These are phyloP conservation scores for Trifolium dubium DNA, from an alignment of 306 rosid species.

Conservation along the genomic window DNA sequence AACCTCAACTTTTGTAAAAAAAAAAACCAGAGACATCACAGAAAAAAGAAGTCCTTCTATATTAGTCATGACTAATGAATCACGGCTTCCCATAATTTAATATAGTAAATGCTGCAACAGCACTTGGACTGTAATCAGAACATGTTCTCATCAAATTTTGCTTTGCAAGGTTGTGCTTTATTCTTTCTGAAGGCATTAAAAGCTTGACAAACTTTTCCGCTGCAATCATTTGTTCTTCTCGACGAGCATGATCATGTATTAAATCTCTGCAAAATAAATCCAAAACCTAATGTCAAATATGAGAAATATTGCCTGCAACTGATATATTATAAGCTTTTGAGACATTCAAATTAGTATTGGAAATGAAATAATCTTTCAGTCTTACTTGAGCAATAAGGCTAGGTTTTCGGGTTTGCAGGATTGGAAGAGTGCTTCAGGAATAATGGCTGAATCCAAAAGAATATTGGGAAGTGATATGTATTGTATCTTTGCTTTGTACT, in stretches of 20 bases:
- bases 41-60: neutral
- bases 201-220: constrained; percentile 68
- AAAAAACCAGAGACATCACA: neutral
- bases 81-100: constrained; percentile 51
- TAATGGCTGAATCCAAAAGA: constrained; percentile 69
- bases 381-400: constrained; percentile 61
- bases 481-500: constrained; percentile 64
- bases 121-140: constrained; percentile 60
- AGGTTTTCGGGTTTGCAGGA: constrained; percentile 67
- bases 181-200: constrained; percentile 57
- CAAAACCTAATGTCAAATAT: constrained; percentile 22
- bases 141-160: constrained; percentile 35
- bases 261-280: constrained; percentile 56
- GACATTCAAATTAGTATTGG: neutral
- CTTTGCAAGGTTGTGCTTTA: constrained; percentile 24
- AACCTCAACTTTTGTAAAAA: neutral
- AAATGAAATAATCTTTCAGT: neutral
- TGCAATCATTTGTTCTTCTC: constrained; percentile 66
- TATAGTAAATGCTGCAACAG: constrained; percentile 72
- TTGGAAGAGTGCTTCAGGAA: constrained; percentile 84
- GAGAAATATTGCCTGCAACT: neutral
- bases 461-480: constrained; percentile 87
- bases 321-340: constrained; percentile 17
- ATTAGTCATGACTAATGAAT: constrained; percentile 4
- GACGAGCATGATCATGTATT: constrained; percentile 49